phyloP scores from a whole-genome alignment of 805 yeast species.

The Ogataea siamensis region DNA sequence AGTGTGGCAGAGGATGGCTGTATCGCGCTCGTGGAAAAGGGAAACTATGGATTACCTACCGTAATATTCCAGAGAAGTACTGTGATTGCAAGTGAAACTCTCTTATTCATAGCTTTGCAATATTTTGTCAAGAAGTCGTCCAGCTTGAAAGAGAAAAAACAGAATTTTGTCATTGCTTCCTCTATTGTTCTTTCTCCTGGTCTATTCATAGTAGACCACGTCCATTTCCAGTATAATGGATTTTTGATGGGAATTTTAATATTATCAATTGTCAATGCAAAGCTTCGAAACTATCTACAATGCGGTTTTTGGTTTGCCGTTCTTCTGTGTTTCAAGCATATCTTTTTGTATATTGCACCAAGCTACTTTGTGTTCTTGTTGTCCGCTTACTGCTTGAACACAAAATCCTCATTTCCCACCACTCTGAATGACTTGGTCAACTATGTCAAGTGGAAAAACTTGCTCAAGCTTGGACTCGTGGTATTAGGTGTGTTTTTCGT shows the following conservation, averaged over 20 bases:
- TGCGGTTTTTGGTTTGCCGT: slow-evolving; percentile 71
- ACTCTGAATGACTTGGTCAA: slow-evolving; percentile 18
- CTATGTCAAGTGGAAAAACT: slow-evolving; percentile 50
- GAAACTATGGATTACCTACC: slow-evolving; percentile 75
- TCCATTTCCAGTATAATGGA: slow-evolving; percentile 96
- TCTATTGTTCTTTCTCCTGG: slow-evolving; percentile 89
- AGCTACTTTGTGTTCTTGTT: slow-evolving; percentile 82
- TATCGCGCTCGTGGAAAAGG: slow-evolving; percentile 61
- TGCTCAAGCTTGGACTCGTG: slow-evolving; percentile 58
- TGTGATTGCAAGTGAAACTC: slow-evolving; percentile 73
- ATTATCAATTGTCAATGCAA: slow-evolving; percentile 69
- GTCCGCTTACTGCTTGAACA: slow-evolving; percentile 65
- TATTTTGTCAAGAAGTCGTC: slow-evolving; percentile 57
- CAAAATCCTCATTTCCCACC: slow-evolving; percentile 27
- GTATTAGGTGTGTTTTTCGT: slow-evolving; percentile 59
- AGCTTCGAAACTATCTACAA: slow-evolving; percentile 50
- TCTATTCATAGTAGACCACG: slow-evolving; percentile 84
- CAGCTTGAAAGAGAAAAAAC: slow-evolving; percentile 36
- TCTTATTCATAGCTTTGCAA: slow-evolving; percentile 68
- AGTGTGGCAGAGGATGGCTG: slow-evolving; percentile 72
- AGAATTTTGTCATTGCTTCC: slow-evolving; percentile 73
- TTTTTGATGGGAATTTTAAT: slow-evolving; percentile 84
- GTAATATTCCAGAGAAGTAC: slow-evolving; percentile 77
- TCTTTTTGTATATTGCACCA: slow-evolving; percentile 89
- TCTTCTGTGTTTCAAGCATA: slow-evolving; percentile 90